Conservation (phyloP, 495 filamentous ascomycete species). For the Hypoxylon perforatum region DNA sequence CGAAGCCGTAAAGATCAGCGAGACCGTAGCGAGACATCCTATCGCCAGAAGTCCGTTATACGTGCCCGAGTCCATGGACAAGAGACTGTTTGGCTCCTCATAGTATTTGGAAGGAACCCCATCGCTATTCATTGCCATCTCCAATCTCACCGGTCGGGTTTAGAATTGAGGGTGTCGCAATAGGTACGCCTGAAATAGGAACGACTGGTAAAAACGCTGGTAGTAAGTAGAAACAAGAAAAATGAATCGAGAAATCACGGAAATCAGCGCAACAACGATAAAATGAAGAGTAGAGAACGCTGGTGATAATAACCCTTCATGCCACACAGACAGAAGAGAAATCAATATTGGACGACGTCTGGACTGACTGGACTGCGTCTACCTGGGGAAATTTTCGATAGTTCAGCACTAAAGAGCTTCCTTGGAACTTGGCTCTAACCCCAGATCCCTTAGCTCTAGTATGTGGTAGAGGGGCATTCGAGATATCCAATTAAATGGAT, state of each 20-base stretch:
- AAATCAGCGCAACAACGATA: slow-evolving; percentile 4
- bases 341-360: background rate
- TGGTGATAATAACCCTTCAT: slow-evolving; percentile 2
- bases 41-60: slow-evolving; percentile 55
- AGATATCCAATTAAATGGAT: slow-evolving; percentile 7
- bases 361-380: background rate
- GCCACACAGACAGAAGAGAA: slow-evolving; percentile 1
- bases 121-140: slow-evolving; percentile 21
- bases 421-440: slow-evolving; percentile 6
- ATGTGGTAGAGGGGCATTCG: slow-evolving; percentile 1
- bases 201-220: background rate
- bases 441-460: slow-evolving; percentile 21
- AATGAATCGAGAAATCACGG: background rate
- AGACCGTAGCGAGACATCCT: slow-evolving; percentile 59
- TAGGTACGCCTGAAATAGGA: background rate
- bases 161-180: background rate
- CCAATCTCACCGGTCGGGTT: background rate
- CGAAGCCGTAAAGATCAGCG: slow-evolving; percentile 54
- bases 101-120: slow-evolving; percentile 23
- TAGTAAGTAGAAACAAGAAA: background rate
- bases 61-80: slow-evolving; percentile 10
- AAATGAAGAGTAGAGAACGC: background rate
- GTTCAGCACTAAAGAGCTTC: slow-evolving; percentile 7
- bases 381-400: slow-evolving; percentile 16
- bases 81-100: slow-evolving; percentile 31